Evolutionary conservation across 148 eudicot species (phyloP), one percentile per base, ranked within the genome.

Genomic region (Persicaria tinctoria): DNA sequence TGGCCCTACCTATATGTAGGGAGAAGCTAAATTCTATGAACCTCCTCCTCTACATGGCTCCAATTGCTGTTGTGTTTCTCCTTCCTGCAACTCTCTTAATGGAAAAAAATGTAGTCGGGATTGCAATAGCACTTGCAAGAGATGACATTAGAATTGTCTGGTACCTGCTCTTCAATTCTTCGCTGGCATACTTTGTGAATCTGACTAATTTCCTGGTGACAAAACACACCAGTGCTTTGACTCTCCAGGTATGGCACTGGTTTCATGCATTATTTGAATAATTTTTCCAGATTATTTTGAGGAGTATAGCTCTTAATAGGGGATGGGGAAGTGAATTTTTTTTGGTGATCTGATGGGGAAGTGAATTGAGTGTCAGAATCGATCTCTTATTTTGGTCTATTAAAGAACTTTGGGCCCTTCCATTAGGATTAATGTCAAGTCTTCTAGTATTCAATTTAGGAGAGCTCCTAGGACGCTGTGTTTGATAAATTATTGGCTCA

Each of bases 11-110:
- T 75, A 1, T 55, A 55, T 75, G 32, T 45, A 84, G 86, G 86
- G 86, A 84, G 68, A 84, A 84, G 78, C 70, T 84, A 57, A 84
- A 84, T 76, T 84, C 86, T 44, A 84, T 84, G 84, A 84, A 84
- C 74, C 82, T 84, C 63, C 84, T 84, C 53, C 80, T 84, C 14
- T 84, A 84, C 76, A 84, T 84, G 86, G 83, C 86, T 79, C 86
- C 86, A 64, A 76, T 84, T 46, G 86, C 86, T 76, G 86, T 84
- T 66, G 80, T 84, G 14, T 74, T 81, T 69, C 84, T 84, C 56
- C 82, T 84, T 54, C 86, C 86, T 13, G 86, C 80, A 50, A 81
- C 86, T 53, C 78, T 84, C 11, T 48, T 63, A 12, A 84, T 84
- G 86, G 86, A 84, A 72, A 76, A 76, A 70, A 81, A 81, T 74